phyloP scores from a whole-genome alignment of 106 monocot genomes.

The Triglochin maritima region DNA sequence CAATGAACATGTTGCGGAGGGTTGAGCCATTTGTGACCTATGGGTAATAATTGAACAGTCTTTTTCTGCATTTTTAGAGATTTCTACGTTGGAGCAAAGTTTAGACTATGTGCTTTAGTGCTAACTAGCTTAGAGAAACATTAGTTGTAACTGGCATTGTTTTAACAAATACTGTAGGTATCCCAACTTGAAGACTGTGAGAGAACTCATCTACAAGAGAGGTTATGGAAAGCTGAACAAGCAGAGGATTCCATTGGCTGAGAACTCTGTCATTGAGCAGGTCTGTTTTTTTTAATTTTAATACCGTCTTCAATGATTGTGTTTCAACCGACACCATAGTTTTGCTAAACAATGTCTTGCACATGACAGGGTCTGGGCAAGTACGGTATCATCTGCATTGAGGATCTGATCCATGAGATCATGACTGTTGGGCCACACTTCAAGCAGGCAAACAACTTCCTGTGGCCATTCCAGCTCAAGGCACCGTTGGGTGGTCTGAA shows the following conservation, averaged over 20 bases:
- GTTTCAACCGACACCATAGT: background rate
- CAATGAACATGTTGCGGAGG: slow-evolving; percentile 30
- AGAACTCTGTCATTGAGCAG: slow-evolving; percentile 23
- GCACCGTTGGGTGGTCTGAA: slow-evolving; percentile 19
- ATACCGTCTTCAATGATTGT: background rate
- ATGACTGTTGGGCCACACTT: slow-evolving; percentile 24
- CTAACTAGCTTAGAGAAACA: background rate
- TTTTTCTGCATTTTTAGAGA: background rate
- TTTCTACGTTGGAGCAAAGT: background rate
- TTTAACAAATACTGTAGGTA: slow-evolving; percentile 11
- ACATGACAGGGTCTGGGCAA: slow-evolving; percentile 16
- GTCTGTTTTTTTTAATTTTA: background rate
- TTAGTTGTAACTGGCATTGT: background rate
- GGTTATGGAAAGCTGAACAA: slow-evolving; percentile 25
- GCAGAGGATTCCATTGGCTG: slow-evolving; percentile 33
- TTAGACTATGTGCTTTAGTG: background rate
- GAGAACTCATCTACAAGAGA: slow-evolving; percentile 36
- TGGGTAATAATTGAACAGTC: slow-evolving; percentile 10
- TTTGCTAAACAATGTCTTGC: background rate
- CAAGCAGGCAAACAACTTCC: slow-evolving; percentile 25
- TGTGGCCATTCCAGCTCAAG: slow-evolving; percentile 24
- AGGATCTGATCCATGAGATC: slow-evolving; percentile 23
- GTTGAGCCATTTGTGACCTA: slow-evolving; percentile 43
- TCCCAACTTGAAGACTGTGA: slow-evolving; percentile 36
- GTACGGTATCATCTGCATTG: slow-evolving; percentile 20